Conservation (phyloP, 1,284 basidiomycete genomes). For the Malassezia equina region DNA sequence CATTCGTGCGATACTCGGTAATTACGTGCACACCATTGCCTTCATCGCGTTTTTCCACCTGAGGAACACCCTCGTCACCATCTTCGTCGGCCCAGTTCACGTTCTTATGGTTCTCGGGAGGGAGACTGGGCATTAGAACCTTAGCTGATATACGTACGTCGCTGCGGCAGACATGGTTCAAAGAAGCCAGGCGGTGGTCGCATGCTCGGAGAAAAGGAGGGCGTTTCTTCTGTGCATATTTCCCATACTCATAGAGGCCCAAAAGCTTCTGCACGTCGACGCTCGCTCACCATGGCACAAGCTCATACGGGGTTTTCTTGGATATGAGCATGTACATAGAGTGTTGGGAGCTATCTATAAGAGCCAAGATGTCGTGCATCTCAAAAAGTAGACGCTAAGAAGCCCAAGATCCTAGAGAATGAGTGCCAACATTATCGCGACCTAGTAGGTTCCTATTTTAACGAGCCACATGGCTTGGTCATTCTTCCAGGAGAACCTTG, state of each 20-base stretch:
- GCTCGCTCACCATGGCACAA: background rate
- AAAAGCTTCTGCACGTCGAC: background rate
- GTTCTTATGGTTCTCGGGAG: conserved; percentile 1
- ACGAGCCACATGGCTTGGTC: background rate
- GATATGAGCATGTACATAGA: background rate
- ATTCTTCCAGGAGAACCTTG: background rate
- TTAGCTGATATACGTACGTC: background rate
- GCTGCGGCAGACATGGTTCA: conserved; percentile 14
- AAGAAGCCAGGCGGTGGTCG: background rate
- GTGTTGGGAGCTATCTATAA: background rate
- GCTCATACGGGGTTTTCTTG: background rate
- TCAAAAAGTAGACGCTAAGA: no score
- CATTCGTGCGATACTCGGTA: conserved; percentile 73
- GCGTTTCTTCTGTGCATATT: background rate
- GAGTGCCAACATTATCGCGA: no score
- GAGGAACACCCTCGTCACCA: conserved; percentile 30
- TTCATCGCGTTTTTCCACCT: conserved; percentile 59
- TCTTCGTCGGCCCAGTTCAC: conserved; percentile 48
- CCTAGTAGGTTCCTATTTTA: background rate
- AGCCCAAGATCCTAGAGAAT: no score
- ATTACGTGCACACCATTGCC: conserved; percentile 80
- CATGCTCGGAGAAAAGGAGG: background rate
- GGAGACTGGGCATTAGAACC: background rate
- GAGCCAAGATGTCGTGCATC: background rate
- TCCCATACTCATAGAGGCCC: background rate